Conservation (phyloP, 2,329 filamentous ascomycete species). For the Talaromyces islandicus region DNA sequence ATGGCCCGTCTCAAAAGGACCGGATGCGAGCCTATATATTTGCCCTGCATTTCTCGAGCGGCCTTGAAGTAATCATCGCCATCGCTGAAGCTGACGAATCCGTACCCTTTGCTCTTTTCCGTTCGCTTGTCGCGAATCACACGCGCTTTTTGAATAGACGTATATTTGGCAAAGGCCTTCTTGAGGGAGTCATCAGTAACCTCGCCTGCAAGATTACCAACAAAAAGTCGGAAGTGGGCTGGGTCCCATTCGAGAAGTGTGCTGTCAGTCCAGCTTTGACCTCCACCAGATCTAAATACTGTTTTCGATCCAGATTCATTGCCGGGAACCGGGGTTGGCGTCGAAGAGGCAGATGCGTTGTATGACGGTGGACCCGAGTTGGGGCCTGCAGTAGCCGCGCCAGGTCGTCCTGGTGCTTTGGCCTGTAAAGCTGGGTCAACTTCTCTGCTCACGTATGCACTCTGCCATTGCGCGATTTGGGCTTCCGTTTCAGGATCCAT, state of each 20-base stretch:
- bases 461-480: slow-evolving; percentile 92
- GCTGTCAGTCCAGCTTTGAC: slow-evolving; percentile 86
- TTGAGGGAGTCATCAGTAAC: slow-evolving; percentile 92
- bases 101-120: slow-evolving; percentile 92
- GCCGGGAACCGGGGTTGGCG: slow-evolving; percentile 41
- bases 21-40: slow-evolving; percentile 97
- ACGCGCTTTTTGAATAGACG: slow-evolving; percentile 82
- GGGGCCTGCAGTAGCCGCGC: slow-evolving; percentile 37
- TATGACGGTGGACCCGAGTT: slow-evolving; percentile 37
- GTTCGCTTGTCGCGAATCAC: slow-evolving; percentile 94
- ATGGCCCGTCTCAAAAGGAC: slow-evolving; percentile 81
- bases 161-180: slow-evolving; percentile 87
- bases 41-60: slow-evolving; percentile 96
- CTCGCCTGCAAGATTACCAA: slow-evolving; percentile 94
- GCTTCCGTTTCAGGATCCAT: slow-evolving; percentile 77
- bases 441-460: slow-evolving; percentile 69
- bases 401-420: slow-evolving; percentile 35
- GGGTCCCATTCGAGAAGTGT: slow-evolving; percentile 93
- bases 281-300: slow-evolving; percentile 80
- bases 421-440: slow-evolving; percentile 29
- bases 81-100: slow-evolving; percentile 92
- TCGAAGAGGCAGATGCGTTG: slow-evolving; percentile 24
- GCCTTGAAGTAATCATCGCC: slow-evolving; percentile 95
- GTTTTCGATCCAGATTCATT: slow-evolving; percentile 62
- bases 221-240: slow-evolving; percentile 86